These are phyloP conservation scores for Hippophae tibetana DNA, from an alignment of 306 rosid genomes.

Conservation along the genomic window DNA sequence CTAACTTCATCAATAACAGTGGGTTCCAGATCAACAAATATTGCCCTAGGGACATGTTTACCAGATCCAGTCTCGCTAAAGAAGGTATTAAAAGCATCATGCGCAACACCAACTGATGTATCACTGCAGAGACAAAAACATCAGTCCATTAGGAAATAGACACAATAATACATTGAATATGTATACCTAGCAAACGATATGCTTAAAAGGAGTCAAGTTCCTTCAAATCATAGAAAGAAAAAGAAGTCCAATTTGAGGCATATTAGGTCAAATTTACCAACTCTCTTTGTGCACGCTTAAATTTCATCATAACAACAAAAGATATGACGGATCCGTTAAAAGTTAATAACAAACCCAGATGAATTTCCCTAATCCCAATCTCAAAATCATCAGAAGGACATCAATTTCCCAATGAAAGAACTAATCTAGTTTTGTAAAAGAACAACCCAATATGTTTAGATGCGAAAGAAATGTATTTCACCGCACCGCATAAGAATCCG, in stretches of 20 bases:
- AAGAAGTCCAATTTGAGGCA: background rate
- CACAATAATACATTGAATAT: too few species aligned
- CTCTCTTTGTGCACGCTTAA: background rate
- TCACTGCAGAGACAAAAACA: constrained; percentile 41
- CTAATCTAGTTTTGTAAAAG: background rate
- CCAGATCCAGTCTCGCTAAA: constrained; percentile 95
- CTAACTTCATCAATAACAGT: constrained; percentile 94
- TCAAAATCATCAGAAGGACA: background rate
- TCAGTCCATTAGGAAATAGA: constrained; percentile 4
- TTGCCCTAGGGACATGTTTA: constrained; percentile 90
- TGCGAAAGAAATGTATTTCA: too few species aligned
- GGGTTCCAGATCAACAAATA: constrained; percentile 90
- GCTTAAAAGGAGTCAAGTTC: background rate
- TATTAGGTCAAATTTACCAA: background rate
- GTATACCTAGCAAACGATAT: background rate
- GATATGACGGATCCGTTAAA: background rate
- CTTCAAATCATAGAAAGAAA: background rate
- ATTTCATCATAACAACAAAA: background rate
- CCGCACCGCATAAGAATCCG: too few species aligned
- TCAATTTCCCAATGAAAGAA: background rate
- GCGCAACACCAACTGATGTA: constrained; percentile 52
- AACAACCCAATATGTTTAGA: background rate
- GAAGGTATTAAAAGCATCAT: constrained; percentile 95
- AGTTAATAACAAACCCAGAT: background rate
- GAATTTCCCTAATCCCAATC: background rate